phyloP scores from a whole-genome alignment of 441 rosid species.

The Kokia cookei region DNA sequence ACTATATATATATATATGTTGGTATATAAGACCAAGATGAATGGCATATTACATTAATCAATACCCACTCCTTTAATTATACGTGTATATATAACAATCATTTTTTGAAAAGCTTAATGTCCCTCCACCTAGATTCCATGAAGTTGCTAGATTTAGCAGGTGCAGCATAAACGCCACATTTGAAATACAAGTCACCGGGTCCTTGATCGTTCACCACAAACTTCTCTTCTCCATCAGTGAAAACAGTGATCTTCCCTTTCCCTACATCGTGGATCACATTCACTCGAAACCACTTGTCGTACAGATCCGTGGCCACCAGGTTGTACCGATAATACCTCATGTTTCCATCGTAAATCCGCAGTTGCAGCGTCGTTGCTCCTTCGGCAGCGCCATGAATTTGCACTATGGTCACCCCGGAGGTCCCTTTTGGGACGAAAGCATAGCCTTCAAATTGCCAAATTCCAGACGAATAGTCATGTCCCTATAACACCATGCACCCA shows the following conservation, averaged over 20 bases:
- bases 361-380: slow-evolving; percentile 17
- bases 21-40: not conserved
- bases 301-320: slow-evolving; percentile 2
- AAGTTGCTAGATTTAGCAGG: slow-evolving; percentile 10
- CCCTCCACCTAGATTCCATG: slow-evolving; percentile 25
- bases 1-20: no score
- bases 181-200: slow-evolving; percentile 17
- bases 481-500: slow-evolving; percentile 1
- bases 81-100: not conserved
- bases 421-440: slow-evolving; percentile 18
- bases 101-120: slow-evolving; percentile 24
- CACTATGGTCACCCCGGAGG: slow-evolving; percentile 10
- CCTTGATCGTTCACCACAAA: slow-evolving; percentile 9
- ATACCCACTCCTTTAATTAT: not conserved
- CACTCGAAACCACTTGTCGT: slow-evolving; percentile 20
- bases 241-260: slow-evolving; percentile 13
- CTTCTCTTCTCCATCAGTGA: slow-evolving; percentile 12
- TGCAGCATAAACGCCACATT: slow-evolving; percentile 24
- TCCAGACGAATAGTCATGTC: slow-evolving; percentile 14
- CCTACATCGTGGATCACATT: slow-evolving; percentile 19
- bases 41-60: not conserved
- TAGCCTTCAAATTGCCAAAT: slow-evolving; percentile 23
- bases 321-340: slow-evolving; percentile 11
- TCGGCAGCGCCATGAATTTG: slow-evolving; percentile 20
- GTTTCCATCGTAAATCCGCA: slow-evolving; percentile 14